These are phyloP conservation scores for Hippophae tibetana DNA, from an alignment of 306 rosid species.

Conservation along the genomic window DNA sequence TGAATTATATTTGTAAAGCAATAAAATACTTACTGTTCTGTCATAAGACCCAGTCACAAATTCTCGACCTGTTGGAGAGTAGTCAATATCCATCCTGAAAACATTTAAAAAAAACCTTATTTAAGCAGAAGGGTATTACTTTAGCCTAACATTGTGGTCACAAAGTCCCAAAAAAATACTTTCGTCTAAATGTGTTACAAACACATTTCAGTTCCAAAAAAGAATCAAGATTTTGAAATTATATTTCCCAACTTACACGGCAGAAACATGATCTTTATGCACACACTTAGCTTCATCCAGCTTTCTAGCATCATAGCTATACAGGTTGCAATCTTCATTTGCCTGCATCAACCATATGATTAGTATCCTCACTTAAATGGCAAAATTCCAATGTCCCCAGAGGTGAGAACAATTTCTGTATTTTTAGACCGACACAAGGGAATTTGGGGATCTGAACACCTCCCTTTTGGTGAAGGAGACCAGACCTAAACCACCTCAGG, in stretches of 20 bases:
- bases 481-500: too few relatives aligned
- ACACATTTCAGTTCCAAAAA: background rate
- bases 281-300: constrained; percentile 75
- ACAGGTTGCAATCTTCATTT: constrained; percentile 80
- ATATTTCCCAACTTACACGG: constrained; percentile 56
- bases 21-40: constrained; percentile 69
- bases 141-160: too few relatives aligned
- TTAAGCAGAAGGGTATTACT: background rate
- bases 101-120: background rate
- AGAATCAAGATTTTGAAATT: constrained; percentile 1
- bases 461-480: too few relatives aligned
- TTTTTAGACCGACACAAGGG: too few relatives aligned
- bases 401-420: constrained; percentile 8
- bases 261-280: constrained; percentile 86
- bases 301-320: constrained; percentile 72
- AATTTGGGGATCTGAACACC: too few relatives aligned
- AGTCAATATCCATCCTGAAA: constrained; percentile 88
- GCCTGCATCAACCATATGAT: constrained; percentile 42
- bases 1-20: constrained; percentile 4
- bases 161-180: too few relatives aligned
- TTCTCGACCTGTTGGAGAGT: constrained; percentile 94
- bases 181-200: background rate
- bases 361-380: background rate
- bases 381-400: background rate
- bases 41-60: constrained; percentile 98